Evolutionary conservation across 257 asterid species (phyloP), one percentile per base, ranked within the genome.

Genomic region (Nicotiana tabacum): DNA sequence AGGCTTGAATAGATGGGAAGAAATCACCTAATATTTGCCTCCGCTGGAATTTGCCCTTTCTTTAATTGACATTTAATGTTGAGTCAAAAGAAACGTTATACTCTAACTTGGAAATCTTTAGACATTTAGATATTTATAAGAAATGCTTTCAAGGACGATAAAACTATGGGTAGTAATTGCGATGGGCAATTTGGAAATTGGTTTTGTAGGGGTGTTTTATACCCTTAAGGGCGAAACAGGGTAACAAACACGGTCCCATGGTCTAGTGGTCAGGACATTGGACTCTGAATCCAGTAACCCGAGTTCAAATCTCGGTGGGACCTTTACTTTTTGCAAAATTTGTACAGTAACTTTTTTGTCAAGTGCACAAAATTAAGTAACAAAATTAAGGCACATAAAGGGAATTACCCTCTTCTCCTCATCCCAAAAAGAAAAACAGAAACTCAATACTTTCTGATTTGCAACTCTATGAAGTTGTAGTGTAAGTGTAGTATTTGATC

Each of bases 211-310:
- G 0, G 24, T 21, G 24, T 21, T 29, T 29, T 29, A 29, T 46
- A 46, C 8, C 7, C 0, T 0, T 58, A 0, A 60, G 2, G 5
- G n/a, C 5, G 21, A 1, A 61, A 3, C 0, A n/a, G 0, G 4
- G 1, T 3, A 0, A 2, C n/a, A 57, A 29, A 2, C 4, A 2
- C 0, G 87, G 88, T 83, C 83, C 86, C 83, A 88, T 88, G 86
- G 90, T 88, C 89, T 88, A 84, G 89, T 62, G 87, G 87, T 88
- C 21, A 85, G 90, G 86, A 88, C 90, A 87, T 79, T 87, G 90
- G 90, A 87, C 88, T 87, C 90, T 87, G 90, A 87, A 87, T 87
- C 90, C 88, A 87, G 83, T 88, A 88, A 58, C 90, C 89, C 86
- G 91, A 88, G 88, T 86, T 86, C 89, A 88, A 84, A 32, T 82